A percentile compares a stretch with the other conserved stretches of the same genome.
Evolutionary conservation across 306 rosid genomes (phyloP).

Genomic region (Prunus persica): DNA sequence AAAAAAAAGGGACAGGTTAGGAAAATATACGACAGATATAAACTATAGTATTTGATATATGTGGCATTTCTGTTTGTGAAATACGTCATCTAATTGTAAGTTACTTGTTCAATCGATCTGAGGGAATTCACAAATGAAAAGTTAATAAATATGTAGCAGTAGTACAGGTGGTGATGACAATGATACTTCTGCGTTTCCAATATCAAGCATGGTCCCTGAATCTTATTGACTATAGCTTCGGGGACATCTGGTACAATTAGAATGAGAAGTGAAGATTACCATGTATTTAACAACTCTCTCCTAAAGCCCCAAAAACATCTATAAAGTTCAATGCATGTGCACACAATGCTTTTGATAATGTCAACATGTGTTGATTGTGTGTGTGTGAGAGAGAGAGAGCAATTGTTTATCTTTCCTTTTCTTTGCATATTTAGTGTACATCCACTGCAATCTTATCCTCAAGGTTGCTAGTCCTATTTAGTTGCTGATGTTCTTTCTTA

Average conservation of each 20-base stretch:
- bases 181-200: background rate
- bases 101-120: background rate
- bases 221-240: background rate
- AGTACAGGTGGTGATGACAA: background rate
- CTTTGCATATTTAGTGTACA: background rate
- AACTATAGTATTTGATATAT: background rate
- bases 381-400: no score
- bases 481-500: background rate
- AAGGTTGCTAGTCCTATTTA: background rate
- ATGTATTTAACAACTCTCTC: background rate
- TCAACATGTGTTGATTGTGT: no score
- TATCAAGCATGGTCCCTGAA: background rate
- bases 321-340: background rate
- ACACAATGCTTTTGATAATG: background rate
- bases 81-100: background rate
- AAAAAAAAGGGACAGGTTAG: constrained; percentile 21
- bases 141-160: background rate
- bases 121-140: background rate
- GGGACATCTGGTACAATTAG: background rate
- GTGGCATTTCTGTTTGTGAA: background rate
- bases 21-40: constrained; percentile 8
- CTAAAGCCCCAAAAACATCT: background rate
- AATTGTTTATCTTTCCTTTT: background rate
- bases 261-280: background rate
- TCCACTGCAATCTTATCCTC: background rate